Evolutionary conservation across 2,329 filamentous ascomycete species (phyloP).

Genomic region (Exophiala sideris): DNA sequence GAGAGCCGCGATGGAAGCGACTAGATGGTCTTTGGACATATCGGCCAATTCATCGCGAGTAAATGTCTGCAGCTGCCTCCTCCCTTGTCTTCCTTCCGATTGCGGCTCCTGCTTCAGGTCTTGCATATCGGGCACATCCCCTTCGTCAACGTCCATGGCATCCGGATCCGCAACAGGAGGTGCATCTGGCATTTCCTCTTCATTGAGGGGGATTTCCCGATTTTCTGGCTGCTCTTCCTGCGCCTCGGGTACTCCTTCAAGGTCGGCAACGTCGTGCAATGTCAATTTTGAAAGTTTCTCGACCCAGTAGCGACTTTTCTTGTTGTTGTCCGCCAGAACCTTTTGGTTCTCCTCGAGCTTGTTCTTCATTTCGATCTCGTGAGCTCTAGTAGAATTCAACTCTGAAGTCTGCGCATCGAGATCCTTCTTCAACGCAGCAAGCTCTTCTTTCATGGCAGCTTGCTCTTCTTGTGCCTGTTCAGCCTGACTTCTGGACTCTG

Average conservation of each 20-base stretch:
- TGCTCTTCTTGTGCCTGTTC: constrained; percentile 78
- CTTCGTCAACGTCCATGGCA: constrained; percentile 35
- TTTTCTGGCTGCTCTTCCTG: constrained; percentile 6
- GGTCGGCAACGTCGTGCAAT: constrained; percentile 75
- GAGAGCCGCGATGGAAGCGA: constrained; percentile 62
- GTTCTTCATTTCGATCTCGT: constrained; percentile 97
- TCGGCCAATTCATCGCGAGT: constrained; percentile 67
- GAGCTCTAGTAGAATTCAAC: constrained; percentile 80
- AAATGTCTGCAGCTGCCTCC: constrained; percentile 69
- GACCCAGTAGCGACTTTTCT: constrained; percentile 78
- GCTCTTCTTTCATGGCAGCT: constrained; percentile 73
- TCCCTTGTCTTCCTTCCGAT: constrained; percentile 23
- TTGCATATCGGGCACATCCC: constrained; percentile 51
- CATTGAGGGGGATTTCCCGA: constrained; percentile 1
- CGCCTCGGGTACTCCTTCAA: constrained; percentile 34
- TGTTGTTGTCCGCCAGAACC: constrained; percentile 78
- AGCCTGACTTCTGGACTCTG: constrained; percentile 67
- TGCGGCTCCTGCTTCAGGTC: constrained; percentile 24
- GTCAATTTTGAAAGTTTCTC: constrained; percentile 82
- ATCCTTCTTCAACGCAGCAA: constrained; percentile 75
- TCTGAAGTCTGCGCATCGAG: constrained; percentile 82
- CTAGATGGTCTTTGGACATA: constrained; percentile 61
- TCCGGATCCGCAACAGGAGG: constrained; percentile 68
- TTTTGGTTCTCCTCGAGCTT: constrained; percentile 97
- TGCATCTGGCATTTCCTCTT: constrained; percentile 47